These are phyloP conservation scores for Fusarium subglutinans DNA, from an alignment of 2,329 filamentous ascomycete species.

Conservation along the genomic window DNA sequence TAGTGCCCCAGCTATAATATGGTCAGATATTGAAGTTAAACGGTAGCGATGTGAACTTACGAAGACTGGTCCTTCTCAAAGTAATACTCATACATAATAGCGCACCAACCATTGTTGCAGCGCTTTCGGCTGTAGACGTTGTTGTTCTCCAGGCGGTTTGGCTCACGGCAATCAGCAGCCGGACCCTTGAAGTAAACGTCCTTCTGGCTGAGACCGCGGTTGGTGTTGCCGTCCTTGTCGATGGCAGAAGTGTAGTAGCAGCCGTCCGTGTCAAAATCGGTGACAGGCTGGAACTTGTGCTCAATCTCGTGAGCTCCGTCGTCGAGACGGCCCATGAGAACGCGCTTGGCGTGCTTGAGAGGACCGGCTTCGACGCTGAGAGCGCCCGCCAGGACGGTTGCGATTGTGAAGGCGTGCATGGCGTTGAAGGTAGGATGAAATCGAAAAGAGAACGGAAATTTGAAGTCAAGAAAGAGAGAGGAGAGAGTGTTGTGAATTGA, in stretches of 20 bases:
- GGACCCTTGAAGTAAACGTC: conserved; percentile 9
- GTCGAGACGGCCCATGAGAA: conserved; percentile 6
- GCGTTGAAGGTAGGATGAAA: neutral
- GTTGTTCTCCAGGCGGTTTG: conserved; percentile 40
- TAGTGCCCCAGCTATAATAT: neutral
- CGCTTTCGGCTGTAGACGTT: conserved; percentile 45
- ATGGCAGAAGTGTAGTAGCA: conserved; percentile 59
- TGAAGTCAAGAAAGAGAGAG: neutral
- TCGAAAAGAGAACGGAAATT: no score
- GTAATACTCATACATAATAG: conserved; percentile 42
- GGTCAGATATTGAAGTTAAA: neutral
- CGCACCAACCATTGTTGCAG: conserved; percentile 48
- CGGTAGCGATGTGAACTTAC: neutral
- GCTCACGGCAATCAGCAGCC: conserved; percentile 39
- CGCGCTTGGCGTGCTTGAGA: conserved; percentile 3
- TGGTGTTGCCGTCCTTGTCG: conserved; percentile 46
- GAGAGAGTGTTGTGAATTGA: neutral
- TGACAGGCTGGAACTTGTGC: conserved; percentile 48
- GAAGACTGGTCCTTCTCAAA: conserved; percentile 20
- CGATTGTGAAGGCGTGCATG: conserved; percentile 4
- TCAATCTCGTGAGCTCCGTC: conserved; percentile 48
- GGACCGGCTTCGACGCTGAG: conserved; percentile 9
- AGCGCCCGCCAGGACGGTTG: neutral
- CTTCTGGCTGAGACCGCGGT: conserved; percentile 23
- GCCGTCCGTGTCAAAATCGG: conserved; percentile 53